These are phyloP conservation scores for Russula brevipes DNA, from an alignment of 768 basidiomycete species.

Conservation along the genomic window DNA sequence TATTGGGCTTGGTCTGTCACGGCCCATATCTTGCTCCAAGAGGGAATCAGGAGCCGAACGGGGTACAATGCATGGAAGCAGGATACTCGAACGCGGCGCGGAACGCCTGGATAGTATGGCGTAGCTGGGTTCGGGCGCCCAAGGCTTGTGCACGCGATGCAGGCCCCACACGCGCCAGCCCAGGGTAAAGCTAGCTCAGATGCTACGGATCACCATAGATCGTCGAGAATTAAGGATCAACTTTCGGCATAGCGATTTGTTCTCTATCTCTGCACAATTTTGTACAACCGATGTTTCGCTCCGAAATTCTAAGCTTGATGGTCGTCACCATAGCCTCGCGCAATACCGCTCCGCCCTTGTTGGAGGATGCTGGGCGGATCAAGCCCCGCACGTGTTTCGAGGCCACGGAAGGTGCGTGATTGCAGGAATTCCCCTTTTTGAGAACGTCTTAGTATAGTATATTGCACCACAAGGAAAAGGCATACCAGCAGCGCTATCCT, in stretches of 20 bases:
- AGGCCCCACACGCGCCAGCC: too few relatives aligned
- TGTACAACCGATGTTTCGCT: not conserved
- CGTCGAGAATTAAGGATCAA: not conserved
- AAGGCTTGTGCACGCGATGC: too few relatives aligned
- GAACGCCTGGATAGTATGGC: too few relatives aligned
- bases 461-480: conserved; percentile 15
- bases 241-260: not conserved
- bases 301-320: conserved; percentile 14
- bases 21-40: not conserved
- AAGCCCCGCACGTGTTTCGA: conserved; percentile 71
- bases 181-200: too few relatives aligned
- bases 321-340: conserved; percentile 74
- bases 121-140: too few relatives aligned
- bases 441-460: conserved; percentile 8
- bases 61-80: too few relatives aligned
- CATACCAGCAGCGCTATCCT: conserved; percentile 69
- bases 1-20: not conserved
- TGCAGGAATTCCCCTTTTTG: conserved; percentile 63
- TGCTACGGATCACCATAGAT: too few relatives aligned
- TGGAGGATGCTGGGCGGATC: conserved; percentile 79
- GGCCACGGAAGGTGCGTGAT: conserved; percentile 68
- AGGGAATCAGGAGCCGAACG: too few relatives aligned
- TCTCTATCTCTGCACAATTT: not conserved
- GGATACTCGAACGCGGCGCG: not conserved
- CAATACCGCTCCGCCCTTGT: conserved; percentile 86